These are phyloP conservation scores for Iris pallida DNA, from an alignment of 116 monocot genomes.

Conservation along the genomic window DNA sequence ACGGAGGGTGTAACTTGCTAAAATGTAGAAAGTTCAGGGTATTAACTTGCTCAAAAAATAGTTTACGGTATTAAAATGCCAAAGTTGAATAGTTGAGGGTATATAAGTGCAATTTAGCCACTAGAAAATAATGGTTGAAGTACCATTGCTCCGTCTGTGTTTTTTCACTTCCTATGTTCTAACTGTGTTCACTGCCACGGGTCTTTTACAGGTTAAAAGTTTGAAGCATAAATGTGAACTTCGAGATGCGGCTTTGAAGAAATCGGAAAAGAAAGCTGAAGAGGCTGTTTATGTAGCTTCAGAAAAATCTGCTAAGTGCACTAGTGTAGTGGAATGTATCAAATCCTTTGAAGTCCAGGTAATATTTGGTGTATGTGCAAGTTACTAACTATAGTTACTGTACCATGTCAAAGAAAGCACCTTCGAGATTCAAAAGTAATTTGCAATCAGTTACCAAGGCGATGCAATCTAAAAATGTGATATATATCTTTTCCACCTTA, in stretches of 20 bases:
- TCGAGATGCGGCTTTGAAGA: conserved; percentile 32
- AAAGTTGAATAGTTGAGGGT: no score
- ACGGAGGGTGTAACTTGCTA: no score
- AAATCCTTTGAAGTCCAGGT: conserved; percentile 42
- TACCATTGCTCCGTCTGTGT: not conserved
- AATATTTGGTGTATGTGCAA: not conserved
- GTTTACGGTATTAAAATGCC: no score
- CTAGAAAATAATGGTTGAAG: conserved; percentile 14
- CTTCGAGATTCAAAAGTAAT: not conserved
- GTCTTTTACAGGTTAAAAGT: conserved; percentile 32
- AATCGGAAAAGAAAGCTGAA: conserved; percentile 36
- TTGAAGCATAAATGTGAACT: conserved; percentile 41
- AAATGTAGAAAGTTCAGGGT: no score
- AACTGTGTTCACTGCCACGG: not conserved
- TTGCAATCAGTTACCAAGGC: no score
- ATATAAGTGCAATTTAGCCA: no score
- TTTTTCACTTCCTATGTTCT: not conserved
- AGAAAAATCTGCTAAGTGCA: conserved; percentile 40
- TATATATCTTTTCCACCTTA: no score
- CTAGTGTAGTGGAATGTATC: conserved; percentile 28
- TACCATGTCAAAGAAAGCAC: no score
- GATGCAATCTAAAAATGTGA: no score
- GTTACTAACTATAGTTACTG: not conserved
- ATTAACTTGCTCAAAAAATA: no score
- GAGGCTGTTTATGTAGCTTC: conserved; percentile 30